phyloP scores from a whole-genome alignment of 306 rosid genomes.

The Abrus precatorius region DNA sequence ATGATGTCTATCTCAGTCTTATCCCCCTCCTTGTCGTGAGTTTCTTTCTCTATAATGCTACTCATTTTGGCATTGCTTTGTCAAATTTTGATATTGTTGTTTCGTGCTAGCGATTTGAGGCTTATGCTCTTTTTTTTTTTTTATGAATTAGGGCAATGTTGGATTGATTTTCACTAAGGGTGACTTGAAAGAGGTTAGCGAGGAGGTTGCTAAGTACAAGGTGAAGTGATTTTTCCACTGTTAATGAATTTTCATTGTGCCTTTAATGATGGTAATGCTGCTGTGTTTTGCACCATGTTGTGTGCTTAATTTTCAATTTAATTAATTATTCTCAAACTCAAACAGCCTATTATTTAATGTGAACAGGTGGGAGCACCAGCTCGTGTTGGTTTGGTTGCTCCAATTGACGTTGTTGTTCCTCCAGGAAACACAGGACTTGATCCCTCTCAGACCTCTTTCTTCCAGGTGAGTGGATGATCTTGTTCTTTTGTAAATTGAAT shows the following conservation, averaged over 20 bases:
- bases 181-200: conserved; percentile 93
- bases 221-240: conserved; percentile 22
- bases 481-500: not conserved
- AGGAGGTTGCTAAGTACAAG: conserved; percentile 97
- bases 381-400: conserved; percentile 97
- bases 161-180: conserved; percentile 94
- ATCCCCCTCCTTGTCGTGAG: conserved; percentile 85
- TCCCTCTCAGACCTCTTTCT: conserved; percentile 95
- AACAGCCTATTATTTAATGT: not conserved
- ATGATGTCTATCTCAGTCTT: conserved; percentile 68
- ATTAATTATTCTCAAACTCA: too few species aligned
- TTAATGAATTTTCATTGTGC: not conserved
- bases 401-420: conserved; percentile 93
- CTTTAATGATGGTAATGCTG: not conserved
- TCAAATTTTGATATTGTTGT: not conserved
- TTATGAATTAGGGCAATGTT: conserved; percentile 72
- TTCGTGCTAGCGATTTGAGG: not conserved
- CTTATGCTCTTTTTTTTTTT: not conserved
- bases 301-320: too few species aligned
- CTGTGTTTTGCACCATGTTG: too few species aligned
- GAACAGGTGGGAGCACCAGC: conserved; percentile 96
- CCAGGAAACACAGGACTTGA: conserved; percentile 98
- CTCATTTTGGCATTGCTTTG: too few species aligned
- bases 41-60: not conserved
- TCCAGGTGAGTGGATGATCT: conserved; percentile 66